Evolutionary conservation across 2,329 filamentous ascomycete species (phyloP), one percentile per base, ranked within the genome.

Genomic region (Diaporthe sp.): DNA sequence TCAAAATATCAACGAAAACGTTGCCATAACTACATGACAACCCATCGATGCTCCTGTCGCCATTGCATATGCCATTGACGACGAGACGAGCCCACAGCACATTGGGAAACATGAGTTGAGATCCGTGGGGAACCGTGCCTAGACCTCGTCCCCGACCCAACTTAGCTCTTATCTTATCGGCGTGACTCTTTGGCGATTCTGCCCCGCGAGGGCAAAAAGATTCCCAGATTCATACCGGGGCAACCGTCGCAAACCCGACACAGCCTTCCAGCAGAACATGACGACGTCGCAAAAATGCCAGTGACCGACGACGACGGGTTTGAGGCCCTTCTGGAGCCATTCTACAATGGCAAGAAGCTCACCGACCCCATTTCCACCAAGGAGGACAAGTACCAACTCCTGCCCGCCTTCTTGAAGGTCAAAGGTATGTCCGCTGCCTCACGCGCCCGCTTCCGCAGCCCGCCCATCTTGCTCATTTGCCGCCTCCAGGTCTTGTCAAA

Each of bases 321-420:
- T 81, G 90, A 92, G 85, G 91, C 91, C 81, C 89, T 93, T 62
- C 83, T 92, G 76, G 90, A 92, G 87, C 91, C 91, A 42, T 92
- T 92, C 80, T 92, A 93, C 83, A 92, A 92, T 79, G 91, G 91
- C 81, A 93, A 92, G 85, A 91, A 90, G 83, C 86, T 92, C 75
- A 92, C 90, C 1, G 91, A 92, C 80, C 89, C 90, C 57, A 91
- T 93, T 78, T 91, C 88, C 39, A 91, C 88, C 73, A 89, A 88
- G 79, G 89, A 94, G 81, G 97, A 99, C 87, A 99, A 99, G 88
- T 98, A 96, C 91, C 98, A 98, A 83, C 89, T 99, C 57, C 87
- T 99, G 39, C 97, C 97, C 0, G 97, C 97, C n/a, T 99, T 99
- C 84, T 87, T 99, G 75, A 98, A 98, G 85, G 96, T 98, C 81